Base-by-base conservation (phyloP, 306 rosid species). In the Rosa lucieae region DNA sequence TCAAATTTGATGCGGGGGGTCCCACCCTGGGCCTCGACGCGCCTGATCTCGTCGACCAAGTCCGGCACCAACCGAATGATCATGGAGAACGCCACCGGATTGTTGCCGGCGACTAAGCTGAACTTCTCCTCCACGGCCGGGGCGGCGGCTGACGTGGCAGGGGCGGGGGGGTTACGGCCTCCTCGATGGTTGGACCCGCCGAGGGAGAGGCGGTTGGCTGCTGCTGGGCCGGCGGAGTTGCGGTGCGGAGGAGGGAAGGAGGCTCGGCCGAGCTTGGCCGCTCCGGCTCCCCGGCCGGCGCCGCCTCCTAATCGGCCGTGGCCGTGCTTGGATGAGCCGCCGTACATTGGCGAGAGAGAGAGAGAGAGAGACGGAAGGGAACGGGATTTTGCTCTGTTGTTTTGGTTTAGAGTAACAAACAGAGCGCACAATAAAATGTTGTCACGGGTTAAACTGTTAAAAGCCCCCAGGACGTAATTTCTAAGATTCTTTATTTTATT, bases 1-100 rank as follows among this genome's bases (percentile, higher is more conserved):
- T 86, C 98, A 76, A 91, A 95, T 79, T 95, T 95, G 86, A 95
- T 86, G 42, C 94, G 87, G 47, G 99, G 87, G 76, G 86, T 85
- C 32, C 97, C 98, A 49, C 92, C 98, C 58, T 85, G 92, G 58
- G 94, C 86, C 78, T 95, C 99, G 66, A 88, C 86, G 78, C 99
- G 99, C 89, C 81, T 93, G 96, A 95, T 93, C 93, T 93, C 98
- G 29, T 95, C 98, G 14, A 91, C 91, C 82, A 93, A 88, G 84
- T 93, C 91, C 3, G 99, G 99, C 9, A 89, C 93, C 44, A 95
- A 81, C 42, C 89, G 82, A 72, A 95, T 95, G 77, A 93, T 91
- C 97, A 93, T 90, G 10, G 90, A 87, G 84, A 92, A 95, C 12
- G 94, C 91, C n/a, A 84, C 87, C 3, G 99, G 88, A 67, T 92